Conservation (phyloP, 2,329 filamentous ascomycete species). For the Phialophora verrucosa region DNA sequence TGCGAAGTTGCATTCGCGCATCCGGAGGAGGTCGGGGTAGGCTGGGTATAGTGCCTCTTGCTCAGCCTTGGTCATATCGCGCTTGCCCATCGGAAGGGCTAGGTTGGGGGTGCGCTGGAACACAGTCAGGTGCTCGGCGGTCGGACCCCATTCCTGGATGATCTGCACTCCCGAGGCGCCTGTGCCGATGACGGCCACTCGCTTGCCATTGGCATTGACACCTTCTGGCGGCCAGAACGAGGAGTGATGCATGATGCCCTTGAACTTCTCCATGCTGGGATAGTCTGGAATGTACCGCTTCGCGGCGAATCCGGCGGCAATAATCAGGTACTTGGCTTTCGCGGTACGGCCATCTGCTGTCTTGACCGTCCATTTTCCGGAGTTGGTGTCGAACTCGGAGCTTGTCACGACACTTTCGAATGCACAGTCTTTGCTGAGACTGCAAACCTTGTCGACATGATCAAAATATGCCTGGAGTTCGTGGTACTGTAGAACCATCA, state of each 20-base stretch:
- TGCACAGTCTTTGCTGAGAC: slow-evolving; percentile 52
- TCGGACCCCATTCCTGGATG: slow-evolving; percentile 63
- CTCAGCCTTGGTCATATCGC: slow-evolving; percentile 54
- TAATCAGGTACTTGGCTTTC: slow-evolving; percentile 53
- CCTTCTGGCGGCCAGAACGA: slow-evolving; percentile 64
- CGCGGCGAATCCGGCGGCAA: slow-evolving; percentile 59
- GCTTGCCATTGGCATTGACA: slow-evolving; percentile 64
- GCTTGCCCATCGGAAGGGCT: slow-evolving; percentile 65
- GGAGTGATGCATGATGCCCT: slow-evolving; percentile 65
- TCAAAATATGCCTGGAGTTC: slow-evolving; percentile 56
- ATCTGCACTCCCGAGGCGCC: slow-evolving; percentile 70
- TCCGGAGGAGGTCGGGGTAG: slow-evolving; percentile 31
- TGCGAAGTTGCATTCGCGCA: slow-evolving; percentile 48
- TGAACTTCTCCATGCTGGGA: slow-evolving; percentile 63
- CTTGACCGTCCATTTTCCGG: slow-evolving; percentile 52
- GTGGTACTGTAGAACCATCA: slow-evolving; percentile 30
- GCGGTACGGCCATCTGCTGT: slow-evolving; percentile 50
- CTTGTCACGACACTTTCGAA: slow-evolving; percentile 53
- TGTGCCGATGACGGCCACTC: slow-evolving; percentile 67
- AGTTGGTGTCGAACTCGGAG: slow-evolving; percentile 48
- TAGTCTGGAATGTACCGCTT: slow-evolving; percentile 65
- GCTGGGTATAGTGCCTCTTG: slow-evolving; percentile 48
- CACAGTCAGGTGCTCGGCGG: slow-evolving; percentile 56
- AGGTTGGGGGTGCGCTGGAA: slow-evolving; percentile 71
- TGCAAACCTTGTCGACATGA: slow-evolving; percentile 53